Evolutionary conservation across 139 green algal genomes (phyloP).

Genomic region (Ettlia oleoabundans): DNA sequence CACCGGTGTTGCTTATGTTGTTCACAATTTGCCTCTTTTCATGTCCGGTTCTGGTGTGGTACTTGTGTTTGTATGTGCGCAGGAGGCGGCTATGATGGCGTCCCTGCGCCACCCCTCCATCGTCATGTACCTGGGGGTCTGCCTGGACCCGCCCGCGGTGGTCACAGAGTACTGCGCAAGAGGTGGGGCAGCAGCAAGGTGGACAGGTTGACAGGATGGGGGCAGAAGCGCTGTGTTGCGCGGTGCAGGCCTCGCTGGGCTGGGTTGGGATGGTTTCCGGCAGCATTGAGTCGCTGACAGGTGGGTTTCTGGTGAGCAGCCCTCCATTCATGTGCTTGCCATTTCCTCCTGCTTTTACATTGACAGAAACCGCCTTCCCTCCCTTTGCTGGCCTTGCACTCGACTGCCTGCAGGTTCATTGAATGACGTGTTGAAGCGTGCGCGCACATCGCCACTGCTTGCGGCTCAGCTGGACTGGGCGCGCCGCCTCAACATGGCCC

Average conservation of each 20-base stretch:
- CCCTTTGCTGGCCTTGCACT: background rate
- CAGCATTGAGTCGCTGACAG: too few relatives aligned
- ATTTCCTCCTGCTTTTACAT: too few relatives aligned
- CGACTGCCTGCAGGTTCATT: conserved; percentile 44
- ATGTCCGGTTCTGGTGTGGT: too few relatives aligned
- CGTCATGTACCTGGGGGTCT: conserved; percentile 61
- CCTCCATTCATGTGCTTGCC: too few relatives aligned
- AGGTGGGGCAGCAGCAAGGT: conserved; percentile 12
- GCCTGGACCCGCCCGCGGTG: conserved; percentile 37
- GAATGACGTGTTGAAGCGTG: conserved; percentile 59
- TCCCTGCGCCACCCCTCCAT: conserved; percentile 64
- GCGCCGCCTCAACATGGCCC: conserved; percentile 58
- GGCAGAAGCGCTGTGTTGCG: too few relatives aligned
- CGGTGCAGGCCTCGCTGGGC: too few relatives aligned
- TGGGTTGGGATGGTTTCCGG: too few relatives aligned
- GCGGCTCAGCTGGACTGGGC: conserved; percentile 59
- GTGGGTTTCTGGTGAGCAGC: too few relatives aligned
- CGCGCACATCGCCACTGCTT: conserved; percentile 19
- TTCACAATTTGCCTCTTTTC: too few relatives aligned
- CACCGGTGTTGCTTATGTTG: too few relatives aligned
- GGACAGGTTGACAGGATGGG: too few relatives aligned
- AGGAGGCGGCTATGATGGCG: conserved; percentile 60
- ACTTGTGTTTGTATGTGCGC: too few relatives aligned
- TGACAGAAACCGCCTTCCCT: background rate
- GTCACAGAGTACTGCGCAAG: conserved; percentile 50